Percentiles rank a stretch among this genome's conserved stretches.
Evolutionary conservation across 2,329 filamentous ascomycete genomes (phyloP).

Genomic region (Epichloe sylvatica): DNA sequence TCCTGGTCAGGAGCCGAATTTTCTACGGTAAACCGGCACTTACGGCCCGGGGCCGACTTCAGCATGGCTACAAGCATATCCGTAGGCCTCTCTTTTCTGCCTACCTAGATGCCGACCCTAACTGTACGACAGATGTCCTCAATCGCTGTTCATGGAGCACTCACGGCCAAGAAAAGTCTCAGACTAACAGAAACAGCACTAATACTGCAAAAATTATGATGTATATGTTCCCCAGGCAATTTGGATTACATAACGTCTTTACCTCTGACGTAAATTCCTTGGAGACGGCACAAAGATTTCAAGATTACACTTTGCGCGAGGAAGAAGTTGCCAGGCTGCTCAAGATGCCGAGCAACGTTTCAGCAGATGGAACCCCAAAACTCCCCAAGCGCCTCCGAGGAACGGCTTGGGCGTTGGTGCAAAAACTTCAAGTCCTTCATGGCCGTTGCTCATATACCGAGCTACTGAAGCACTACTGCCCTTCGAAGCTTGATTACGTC

Average conservation of each 20-base stretch:
- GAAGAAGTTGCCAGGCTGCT: conserved; percentile 49
- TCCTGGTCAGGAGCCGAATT: conserved; percentile 70
- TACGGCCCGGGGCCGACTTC: conserved; percentile 51
- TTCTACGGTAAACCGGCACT: conserved; percentile 67
- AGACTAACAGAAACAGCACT: conserved; percentile 12
- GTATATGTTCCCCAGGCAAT: conserved; percentile 88
- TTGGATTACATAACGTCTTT: conserved; percentile 85
- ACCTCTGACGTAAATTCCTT: conserved; percentile 50
- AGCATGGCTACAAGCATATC: conserved; percentile 65
- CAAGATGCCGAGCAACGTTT: conserved; percentile 2
- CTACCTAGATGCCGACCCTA: conserved; percentile 3
- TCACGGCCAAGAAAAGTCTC: not conserved
- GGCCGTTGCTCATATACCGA: conserved; percentile 64
- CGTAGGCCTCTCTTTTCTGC: conserved; percentile 40
- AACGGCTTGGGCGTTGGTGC: conserved; percentile 41
- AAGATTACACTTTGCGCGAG: conserved; percentile 77
- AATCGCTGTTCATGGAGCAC: conserved; percentile 45
- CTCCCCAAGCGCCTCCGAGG: conserved; percentile 59
- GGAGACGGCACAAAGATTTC: conserved; percentile 59
- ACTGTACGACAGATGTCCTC: conserved; percentile 51
- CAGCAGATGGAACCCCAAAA: conserved; percentile 15
- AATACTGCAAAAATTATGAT: conserved; percentile 65
- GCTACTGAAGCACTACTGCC: conserved; percentile 70
- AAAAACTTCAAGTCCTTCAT: conserved; percentile 57
- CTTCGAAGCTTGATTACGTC: conserved; percentile 24